Conservation (phyloP, 1,284 basidiomycete species). For the Exobasidium cylindrosporum region DNA sequence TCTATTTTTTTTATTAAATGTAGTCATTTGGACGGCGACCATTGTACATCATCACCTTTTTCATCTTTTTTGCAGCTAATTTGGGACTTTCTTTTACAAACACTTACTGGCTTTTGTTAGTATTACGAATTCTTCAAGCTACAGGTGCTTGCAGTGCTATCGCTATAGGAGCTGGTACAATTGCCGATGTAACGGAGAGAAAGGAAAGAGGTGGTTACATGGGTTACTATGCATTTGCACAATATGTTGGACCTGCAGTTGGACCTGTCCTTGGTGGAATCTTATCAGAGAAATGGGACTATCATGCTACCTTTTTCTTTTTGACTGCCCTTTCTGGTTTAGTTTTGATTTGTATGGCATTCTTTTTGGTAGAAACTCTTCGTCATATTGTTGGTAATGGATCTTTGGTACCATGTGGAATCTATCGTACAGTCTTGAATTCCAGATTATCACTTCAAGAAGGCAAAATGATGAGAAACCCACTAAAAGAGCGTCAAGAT, state of each 20-base stretch:
- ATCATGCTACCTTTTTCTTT: slow-evolving; percentile 14
- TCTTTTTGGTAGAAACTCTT: too few relatives aligned
- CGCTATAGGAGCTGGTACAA: slow-evolving; percentile 28
- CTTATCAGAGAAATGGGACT: slow-evolving; percentile 23
- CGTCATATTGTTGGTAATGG: too few relatives aligned
- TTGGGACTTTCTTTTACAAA: not conserved
- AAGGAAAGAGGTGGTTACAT: slow-evolving; percentile 29
- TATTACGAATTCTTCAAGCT: slow-evolving; percentile 14
- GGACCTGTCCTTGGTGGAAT: slow-evolving; percentile 26
- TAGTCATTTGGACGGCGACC: not conserved
- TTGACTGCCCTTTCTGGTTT: not conserved
- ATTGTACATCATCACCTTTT: not conserved
- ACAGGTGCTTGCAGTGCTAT: slow-evolving; percentile 26
- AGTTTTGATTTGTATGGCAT: too few relatives aligned
- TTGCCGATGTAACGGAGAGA: slow-evolving; percentile 25
- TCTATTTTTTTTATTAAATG: too few relatives aligned
- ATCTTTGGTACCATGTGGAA: too few relatives aligned
- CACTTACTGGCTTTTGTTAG: not conserved
- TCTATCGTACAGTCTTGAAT: too few relatives aligned
- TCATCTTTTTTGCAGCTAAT: not conserved
- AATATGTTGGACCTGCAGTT: slow-evolving; percentile 19
- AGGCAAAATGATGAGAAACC: too few relatives aligned
- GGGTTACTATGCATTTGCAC: slow-evolving; percentile 25
- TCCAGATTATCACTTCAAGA: too few relatives aligned
- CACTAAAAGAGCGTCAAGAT: too few relatives aligned